These are phyloP conservation scores for Beauveria brongniartii DNA, from an alignment of 2,329 filamentous ascomycete genomes.

Conservation along the genomic window DNA sequence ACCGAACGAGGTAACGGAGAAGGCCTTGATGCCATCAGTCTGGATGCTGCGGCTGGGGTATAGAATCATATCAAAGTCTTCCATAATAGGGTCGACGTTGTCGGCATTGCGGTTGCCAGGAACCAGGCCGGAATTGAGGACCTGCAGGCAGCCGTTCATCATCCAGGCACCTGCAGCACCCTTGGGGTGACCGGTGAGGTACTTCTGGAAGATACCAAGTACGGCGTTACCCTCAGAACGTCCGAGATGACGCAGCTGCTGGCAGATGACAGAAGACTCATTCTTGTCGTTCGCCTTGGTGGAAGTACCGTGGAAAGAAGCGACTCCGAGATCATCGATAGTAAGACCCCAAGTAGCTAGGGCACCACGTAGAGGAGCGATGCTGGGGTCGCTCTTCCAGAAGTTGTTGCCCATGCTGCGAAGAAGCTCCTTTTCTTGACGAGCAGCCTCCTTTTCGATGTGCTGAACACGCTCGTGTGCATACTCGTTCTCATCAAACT, in stretches of 20 bases:
- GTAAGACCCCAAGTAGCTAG: conserved; percentile 97
- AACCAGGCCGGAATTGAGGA: conserved; percentile 87
- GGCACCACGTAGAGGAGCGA: conserved; percentile 90
- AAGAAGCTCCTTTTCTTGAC: conserved; percentile 89
- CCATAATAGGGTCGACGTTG: conserved; percentile 93
- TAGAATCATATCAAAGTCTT: conserved; percentile 95
- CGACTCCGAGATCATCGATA: conserved; percentile 88
- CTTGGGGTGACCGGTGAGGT: conserved; percentile 97
- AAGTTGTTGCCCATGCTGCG: conserved; percentile 95
- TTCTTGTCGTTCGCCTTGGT: conserved; percentile 99
- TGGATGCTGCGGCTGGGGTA: conserved; percentile 94
- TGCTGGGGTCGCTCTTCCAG: conserved; percentile 92
- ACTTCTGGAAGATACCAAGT: conserved; percentile 98
- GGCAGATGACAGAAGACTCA: conserved; percentile 93
- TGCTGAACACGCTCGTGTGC: conserved; percentile 75
- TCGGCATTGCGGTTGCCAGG: conserved; percentile 97
- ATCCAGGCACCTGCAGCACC: conserved; percentile 99
- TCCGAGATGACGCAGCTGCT: conserved; percentile 91
- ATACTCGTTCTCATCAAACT: conserved; percentile 80
- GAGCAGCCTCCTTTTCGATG: conserved; percentile 74
- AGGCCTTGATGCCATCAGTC: conserved; percentile 96
- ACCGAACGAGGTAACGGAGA: conserved; percentile 97
- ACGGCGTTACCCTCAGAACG: conserved; percentile 95
- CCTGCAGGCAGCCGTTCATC: conserved; percentile 96
- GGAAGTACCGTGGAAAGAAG: conserved; percentile 97